Evolutionary conservation across 1,284 basidiomycete species (phyloP).

Genomic region (Hymenochaete sp.): DNA sequence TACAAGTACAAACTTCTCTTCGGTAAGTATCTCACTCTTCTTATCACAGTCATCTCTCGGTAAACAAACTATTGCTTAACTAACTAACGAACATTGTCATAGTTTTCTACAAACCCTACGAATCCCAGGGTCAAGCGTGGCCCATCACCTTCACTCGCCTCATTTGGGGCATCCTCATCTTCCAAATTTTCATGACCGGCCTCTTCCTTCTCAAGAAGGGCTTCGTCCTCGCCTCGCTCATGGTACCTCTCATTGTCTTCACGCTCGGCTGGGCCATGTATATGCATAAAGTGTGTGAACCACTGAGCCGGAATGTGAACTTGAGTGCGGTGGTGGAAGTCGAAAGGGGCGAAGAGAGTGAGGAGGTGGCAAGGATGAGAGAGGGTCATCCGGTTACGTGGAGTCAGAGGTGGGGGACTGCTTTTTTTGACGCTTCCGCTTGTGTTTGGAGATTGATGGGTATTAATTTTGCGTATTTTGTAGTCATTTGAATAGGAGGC

Average conservation of each 20-base stretch:
- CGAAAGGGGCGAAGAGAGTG: constrained; percentile 73
- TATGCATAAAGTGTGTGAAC: constrained; percentile 62
- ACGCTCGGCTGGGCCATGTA: constrained; percentile 80
- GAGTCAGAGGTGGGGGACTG: constrained; percentile 84
- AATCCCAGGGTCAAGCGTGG: constrained; percentile 91
- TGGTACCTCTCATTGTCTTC: constrained; percentile 69
- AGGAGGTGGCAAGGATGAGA: constrained; percentile 62
- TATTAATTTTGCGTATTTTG: constrained; percentile 6
- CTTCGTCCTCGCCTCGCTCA: constrained; percentile 66
- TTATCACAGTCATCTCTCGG: constrained; percentile 12
- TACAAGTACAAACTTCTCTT: constrained; percentile 98
- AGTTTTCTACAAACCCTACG: constrained; percentile 93
- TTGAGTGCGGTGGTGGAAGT: constrained; percentile 84
- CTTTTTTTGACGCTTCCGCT: no score
- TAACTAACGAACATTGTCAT: no score
- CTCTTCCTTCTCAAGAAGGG: constrained; percentile 83
- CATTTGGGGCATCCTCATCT: constrained; percentile 82
- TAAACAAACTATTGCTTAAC: not conserved
- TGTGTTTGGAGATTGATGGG: constrained; percentile 17
- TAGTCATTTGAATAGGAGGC: constrained; percentile 72
- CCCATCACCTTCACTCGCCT: constrained; percentile 83
- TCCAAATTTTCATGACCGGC: constrained; percentile 88
- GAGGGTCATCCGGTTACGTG: constrained; percentile 76
- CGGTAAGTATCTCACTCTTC: constrained; percentile 41
- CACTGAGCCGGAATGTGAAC: constrained; percentile 75